These are phyloP conservation scores for Penicillium rolfsii DNA, from an alignment of 2,329 filamentous ascomycete genomes.

Conservation along the genomic window DNA sequence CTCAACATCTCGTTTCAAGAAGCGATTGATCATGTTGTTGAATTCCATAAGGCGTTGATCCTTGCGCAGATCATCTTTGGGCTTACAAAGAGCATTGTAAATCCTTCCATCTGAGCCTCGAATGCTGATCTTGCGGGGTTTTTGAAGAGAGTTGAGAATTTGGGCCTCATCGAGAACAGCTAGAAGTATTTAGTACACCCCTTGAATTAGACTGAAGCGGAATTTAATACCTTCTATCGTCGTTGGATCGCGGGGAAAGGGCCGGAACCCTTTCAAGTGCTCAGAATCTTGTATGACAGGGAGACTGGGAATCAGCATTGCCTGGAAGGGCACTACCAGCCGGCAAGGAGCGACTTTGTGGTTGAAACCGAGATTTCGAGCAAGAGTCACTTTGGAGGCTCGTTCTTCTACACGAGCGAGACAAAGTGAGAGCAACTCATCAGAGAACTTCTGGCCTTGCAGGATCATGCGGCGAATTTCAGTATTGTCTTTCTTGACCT, in stretches of 20 bases:
- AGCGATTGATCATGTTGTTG: slow-evolving; percentile 96
- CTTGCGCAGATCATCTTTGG: slow-evolving; percentile 95
- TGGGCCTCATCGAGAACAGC: slow-evolving; percentile 83
- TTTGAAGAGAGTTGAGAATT: slow-evolving; percentile 87
- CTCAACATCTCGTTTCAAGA: slow-evolving; percentile 87
- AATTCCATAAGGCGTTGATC: slow-evolving; percentile 99
- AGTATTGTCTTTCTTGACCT: slow-evolving; percentile 47
- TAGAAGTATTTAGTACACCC: slow-evolving; percentile 29
- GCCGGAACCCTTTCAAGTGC: slow-evolving; percentile 71
- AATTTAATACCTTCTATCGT: slow-evolving; percentile 64
- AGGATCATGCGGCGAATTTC: slow-evolving; percentile 74
- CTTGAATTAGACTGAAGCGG: neutral
- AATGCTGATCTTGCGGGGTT: slow-evolving; percentile 85
- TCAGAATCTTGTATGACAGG: slow-evolving; percentile 72
- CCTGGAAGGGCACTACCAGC: slow-evolving; percentile 86
- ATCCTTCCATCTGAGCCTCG: slow-evolving; percentile 84
- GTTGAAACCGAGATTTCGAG: slow-evolving; percentile 78
- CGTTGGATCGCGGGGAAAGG: slow-evolving; percentile 83
- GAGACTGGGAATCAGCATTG: slow-evolving; percentile 78
- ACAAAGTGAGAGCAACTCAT: slow-evolving; percentile 79
- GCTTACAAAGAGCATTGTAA: slow-evolving; percentile 93
- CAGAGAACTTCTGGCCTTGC: slow-evolving; percentile 79
- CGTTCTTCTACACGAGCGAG: slow-evolving; percentile 75
- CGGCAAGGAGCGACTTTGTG: slow-evolving; percentile 79
- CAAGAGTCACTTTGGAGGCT: slow-evolving; percentile 73